Percentiles rank a stretch among this genome's conserved stretches.
phyloP scores from a whole-genome alignment of 768 basidiomycete genomes.

The Mycena amicta region DNA sequence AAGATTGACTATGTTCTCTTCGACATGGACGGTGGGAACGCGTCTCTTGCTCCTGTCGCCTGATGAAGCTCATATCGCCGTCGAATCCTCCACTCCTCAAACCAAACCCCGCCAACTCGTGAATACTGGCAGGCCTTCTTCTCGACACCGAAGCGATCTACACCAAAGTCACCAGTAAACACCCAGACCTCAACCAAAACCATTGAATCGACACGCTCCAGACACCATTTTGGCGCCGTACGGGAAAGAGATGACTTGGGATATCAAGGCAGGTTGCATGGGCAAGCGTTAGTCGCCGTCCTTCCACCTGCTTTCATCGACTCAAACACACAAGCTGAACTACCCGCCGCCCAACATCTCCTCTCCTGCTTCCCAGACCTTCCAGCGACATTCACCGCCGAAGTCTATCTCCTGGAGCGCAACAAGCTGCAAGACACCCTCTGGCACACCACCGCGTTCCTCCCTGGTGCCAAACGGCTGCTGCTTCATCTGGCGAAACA shows the following conservation, averaged over 20 bases:
- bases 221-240: slow-evolving; percentile 74
- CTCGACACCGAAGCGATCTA: slow-evolving; percentile 80
- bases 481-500: slow-evolving; percentile 70
- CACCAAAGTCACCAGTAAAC: slow-evolving; percentile 76
- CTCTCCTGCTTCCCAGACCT: slow-evolving; percentile 80
- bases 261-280: slow-evolving; percentile 88
- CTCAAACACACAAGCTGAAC: slow-evolving; percentile 52
- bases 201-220: slow-evolving; percentile 28
- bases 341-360: slow-evolving; percentile 63
- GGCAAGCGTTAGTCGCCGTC: slow-evolving; percentile 65
- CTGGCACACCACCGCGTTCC: slow-evolving; percentile 70
- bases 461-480: slow-evolving; percentile 75
- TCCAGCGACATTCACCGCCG: slow-evolving; percentile 50
- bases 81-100: too few species aligned
- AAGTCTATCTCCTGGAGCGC: slow-evolving; percentile 60
- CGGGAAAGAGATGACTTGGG: slow-evolving; percentile 83
- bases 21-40: slow-evolving; percentile 66
- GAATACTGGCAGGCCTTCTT: slow-evolving; percentile 62
- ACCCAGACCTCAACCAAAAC: neutral
- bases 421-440: slow-evolving; percentile 58
- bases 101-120: too few species aligned
- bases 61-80: too few species aligned
- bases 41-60: neutral
- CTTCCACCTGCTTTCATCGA: neutral
- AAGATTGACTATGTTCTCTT: slow-evolving; percentile 65